Base-by-base conservation (phyloP, 192 early-diverging fungal genomes). In the Podila minutissima region DNA sequence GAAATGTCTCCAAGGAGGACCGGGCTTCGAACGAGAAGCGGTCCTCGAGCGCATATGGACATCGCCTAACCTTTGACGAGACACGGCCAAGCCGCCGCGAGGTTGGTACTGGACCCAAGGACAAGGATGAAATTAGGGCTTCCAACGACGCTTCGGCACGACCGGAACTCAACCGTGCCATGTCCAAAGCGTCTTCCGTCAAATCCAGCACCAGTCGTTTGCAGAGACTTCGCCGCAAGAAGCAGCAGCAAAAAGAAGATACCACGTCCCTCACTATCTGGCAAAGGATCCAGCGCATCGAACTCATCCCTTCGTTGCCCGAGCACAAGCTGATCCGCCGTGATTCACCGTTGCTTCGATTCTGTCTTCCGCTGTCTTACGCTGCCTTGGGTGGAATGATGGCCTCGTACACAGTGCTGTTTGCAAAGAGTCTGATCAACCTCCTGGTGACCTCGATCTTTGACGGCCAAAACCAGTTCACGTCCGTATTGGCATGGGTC, bases 351-450 rank as follows among this genome's bases (percentile, higher is more conserved):
- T 76, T 86, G 32, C 88, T 92, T 4, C 74, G 86, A 31, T 87
- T 89, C 64, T 85, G 86, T 41, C 83, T 95, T 3, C 94, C 94
- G 4, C 65, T 95, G 31, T 75, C 89, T 0, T 95, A 95, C 66
- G 93, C 94, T 3, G 85, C 89, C 10, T 69, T 95, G 59, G 94
- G 93, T 32, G 92, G 92, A 2, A 84, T 92, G 61, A 93, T 95
- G 93, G 94, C 89, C 1, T 89, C 92, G 7, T 85, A 93, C 35
- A 93, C 92, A 22, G 92, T 92, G 0, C 74, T 95, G 33, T 94
- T 94, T 89, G 94, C 94, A 63, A 95, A 95, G 71, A 86, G 92
- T n/a, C 87, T 93, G 10, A 89, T 94, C 66, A 90, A 95, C 63
- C 82, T 95, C 72, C 73, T 95, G 38, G 87, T 89, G 11, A 83